A percentile compares a stretch with the other conserved stretches of the same genome.
phyloP scores from a whole-genome alignment of 2,329 filamentous ascomycete genomes.

The Cryphonectria radicalis region DNA sequence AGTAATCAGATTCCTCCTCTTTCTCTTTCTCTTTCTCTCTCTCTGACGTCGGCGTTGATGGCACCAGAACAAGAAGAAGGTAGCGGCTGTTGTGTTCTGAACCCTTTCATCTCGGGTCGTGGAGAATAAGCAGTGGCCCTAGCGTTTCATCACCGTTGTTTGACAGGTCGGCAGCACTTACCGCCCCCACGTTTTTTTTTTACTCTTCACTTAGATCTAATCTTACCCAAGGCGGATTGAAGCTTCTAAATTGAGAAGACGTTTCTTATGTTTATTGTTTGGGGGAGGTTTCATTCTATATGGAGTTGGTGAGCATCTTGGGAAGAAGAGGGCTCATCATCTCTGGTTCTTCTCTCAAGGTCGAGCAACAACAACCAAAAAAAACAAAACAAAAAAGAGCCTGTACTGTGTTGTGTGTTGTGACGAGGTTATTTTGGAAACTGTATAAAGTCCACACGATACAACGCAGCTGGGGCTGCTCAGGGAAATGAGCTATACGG shows the following conservation, averaged over 20 bases:
- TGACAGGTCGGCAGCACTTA: slow-evolving; percentile 28
- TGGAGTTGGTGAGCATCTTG: neutral
- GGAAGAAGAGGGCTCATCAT: no score
- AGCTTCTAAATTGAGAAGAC: neutral
- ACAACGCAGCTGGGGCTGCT: neutral
- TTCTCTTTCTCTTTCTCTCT: neutral
- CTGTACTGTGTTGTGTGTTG: neutral
- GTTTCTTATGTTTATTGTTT: slow-evolving; percentile 1
- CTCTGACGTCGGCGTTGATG: slow-evolving; percentile 25
- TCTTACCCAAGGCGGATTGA: slow-evolving; percentile 1
- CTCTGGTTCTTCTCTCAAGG: no score
- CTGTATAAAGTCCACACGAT: neutral
- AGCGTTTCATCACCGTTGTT: slow-evolving; percentile 27
- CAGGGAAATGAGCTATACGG: neutral
- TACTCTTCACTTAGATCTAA: neutral
- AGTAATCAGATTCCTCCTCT: neutral
- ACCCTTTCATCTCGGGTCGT: slow-evolving; percentile 23
- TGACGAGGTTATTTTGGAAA: neutral
- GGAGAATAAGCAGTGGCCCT: slow-evolving; percentile 19
- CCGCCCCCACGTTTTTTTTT: slow-evolving; percentile 16
- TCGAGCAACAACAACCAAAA: neutral
- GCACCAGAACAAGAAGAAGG: slow-evolving; percentile 15
- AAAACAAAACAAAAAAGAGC: no score
- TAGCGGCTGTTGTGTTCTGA: slow-evolving; percentile 19
- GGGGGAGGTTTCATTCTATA: neutral